Evolutionary conservation across 2,329 filamentous ascomycete genomes (phyloP), one percentile per base, ranked within the genome.

Genomic region (Scedosporium apiospermum): DNA sequence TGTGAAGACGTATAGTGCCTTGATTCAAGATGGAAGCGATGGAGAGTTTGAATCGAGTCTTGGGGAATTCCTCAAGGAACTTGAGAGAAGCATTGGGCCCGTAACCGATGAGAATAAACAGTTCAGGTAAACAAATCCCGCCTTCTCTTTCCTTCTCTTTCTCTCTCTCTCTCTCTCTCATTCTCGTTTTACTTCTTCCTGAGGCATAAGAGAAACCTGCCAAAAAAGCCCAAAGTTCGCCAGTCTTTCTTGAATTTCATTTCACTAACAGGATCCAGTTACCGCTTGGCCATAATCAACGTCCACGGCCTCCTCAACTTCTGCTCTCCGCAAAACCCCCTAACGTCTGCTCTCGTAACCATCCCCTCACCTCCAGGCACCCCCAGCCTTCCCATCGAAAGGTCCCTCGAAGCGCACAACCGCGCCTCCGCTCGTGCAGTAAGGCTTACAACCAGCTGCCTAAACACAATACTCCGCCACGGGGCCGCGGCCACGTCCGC

Each of bases 1-100:
- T 63, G 84, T 91, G 14, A 83, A 81, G 4, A 76, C 82, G 0
- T 87, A 91, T 64, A 88, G 81, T 0, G 79, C 88, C 5, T 72
- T 90, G 42, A 53, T 61, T 21, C 42, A 16, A 26, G 44, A 53
- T 21, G 14, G 30, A 4, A n/a, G 14, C 14, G 59, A 51, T 23
- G 44, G 53, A 27, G 44, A 10, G 0, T 90, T 90, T 60, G 82
- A 80, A 0, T 76, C 12, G 16, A 44, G 9, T 10, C 42, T 51
- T 16, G 4, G 1, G 6, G 23, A 53, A 7, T 61, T 51, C n/a
- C 27, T 51, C 16, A n/a, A 9, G 7, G 23, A n/a, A 1, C 67
- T 73, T 1, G 78, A 84, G 0, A 76, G 75, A 4, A 18, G 7
- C 30, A 34, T n/a, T n/a, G 18, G 18, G 9, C 6, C 12, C 3